These are phyloP conservation scores for Hericium erinaceus DNA, from an alignment of 768 basidiomycete genomes.

Conservation along the genomic window DNA sequence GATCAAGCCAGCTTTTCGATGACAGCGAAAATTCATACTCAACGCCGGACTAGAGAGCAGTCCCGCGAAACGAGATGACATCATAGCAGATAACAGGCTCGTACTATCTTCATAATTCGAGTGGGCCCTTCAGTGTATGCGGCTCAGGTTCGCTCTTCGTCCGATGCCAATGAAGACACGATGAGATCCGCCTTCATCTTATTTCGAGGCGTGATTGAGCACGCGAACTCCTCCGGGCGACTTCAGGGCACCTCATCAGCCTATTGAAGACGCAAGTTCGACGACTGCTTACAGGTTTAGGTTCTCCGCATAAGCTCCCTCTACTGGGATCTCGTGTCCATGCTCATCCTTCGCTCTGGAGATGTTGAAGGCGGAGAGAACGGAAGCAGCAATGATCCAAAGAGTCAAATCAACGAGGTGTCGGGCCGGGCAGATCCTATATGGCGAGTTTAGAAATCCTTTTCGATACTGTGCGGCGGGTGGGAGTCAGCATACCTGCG, in stretches of 20 bases:
- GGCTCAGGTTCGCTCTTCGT: no score
- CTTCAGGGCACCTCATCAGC: neutral
- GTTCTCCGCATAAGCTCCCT: neutral
- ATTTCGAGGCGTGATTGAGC: slow-evolving; percentile 5
- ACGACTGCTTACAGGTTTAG: neutral
- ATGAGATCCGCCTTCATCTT: slow-evolving; percentile 4
- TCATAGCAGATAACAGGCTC: no score
- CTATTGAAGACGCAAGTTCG: neutral
- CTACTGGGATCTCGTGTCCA: slow-evolving; percentile 5
- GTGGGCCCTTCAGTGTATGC: neutral
- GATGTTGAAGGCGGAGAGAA: slow-evolving; percentile 7
- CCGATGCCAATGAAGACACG: no score
- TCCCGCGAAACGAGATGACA: no score
- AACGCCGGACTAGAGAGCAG: no score
- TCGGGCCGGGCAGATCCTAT: neutral
- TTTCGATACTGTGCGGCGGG: neutral
- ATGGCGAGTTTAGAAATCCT: neutral
- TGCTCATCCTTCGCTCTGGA: slow-evolving; percentile 8
- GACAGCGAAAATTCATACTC: no score
- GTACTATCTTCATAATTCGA: no score
- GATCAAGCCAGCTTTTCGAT: no score
- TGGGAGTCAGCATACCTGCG: neutral
- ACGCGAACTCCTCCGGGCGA: slow-evolving; percentile 3
- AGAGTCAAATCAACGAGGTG: slow-evolving; percentile 11
- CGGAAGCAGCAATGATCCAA: slow-evolving; percentile 7